Base-by-base conservation (phyloP, 1,139 yeast genomes). In the Sugiyamaella grinbergsii region DNA sequence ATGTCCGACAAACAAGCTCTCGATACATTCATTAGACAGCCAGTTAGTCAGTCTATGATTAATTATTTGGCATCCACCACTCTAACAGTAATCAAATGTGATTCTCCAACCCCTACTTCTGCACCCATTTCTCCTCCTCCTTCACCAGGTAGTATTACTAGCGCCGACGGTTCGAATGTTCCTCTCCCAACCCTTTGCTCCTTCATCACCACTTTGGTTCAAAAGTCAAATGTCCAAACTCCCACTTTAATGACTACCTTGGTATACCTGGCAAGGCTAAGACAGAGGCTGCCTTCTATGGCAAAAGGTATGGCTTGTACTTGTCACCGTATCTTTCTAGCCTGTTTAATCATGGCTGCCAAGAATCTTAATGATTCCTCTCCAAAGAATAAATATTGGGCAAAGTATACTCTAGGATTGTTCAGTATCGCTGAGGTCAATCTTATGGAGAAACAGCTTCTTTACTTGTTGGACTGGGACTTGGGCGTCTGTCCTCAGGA, bases 301-400 rank as follows among this genome's bases (percentile, higher is more conserved):
- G 95, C 96, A 18, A 81, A 85, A 54, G 98, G 98, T 20, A 88
- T 91, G 80, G 89, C 88, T 59, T 88, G 97, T 52, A 90, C 98
- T 4, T 81, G 95, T 65, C 98, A 93, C 72, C 78, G 98, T 56
- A 87, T 93, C 54, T 91, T 93, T 60, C 74, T 93, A 51, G 95
- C 96, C 0, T 81, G 96, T 40, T 76, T 93, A 56, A 87, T 93
- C 49, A 74, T 93, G 55, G 86, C 95, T 34, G 96, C 98, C 20
- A 93, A 93, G 72, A 83, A 83, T 57, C 78, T 91, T 58, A 93
- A 93, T 69, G 98, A 93, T 71, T 84, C 95, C 2, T 83, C 94
- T 15, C 98, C 98, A 46, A 79, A 91, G 68, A 93, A 93, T 71
- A 90, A 85, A 71, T 96, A 91, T 73, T 93, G 98, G 98, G 85